Evolutionary conservation across 78 protist species (phyloP), one percentile per base, ranked within the genome.

Genomic region (Polysphondylium violaceum): DNA sequence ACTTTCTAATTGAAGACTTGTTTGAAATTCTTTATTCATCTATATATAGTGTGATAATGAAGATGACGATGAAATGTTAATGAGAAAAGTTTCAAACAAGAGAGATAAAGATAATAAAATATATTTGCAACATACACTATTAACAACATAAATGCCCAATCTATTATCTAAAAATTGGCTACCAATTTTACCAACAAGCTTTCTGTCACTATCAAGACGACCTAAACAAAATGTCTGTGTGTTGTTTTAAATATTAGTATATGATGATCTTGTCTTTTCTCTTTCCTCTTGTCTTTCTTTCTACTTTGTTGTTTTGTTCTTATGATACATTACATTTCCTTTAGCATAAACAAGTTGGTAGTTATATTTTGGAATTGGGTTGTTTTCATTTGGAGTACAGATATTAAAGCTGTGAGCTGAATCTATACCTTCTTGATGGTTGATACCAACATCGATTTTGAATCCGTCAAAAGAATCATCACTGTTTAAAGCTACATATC

Each of bases 401-500:
- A 33, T 44, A 50, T 72, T 44, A n/a, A 72, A 51, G n/a, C 19
- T 5, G 55, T 72, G 78, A 3, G 31, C 3, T 0, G 14, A 21
- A 3, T 44, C 40, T 33, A 50, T 50, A 25, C 4, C 14, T 50
- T 53, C 58, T 31, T 59, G 19, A 33, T 23, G 23, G 23, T 33
- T 44, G 9, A 44, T 33, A 8, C 29, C 25, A 2, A 72, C 6
- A n/a, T 51, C 78, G 19, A 50, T 6, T 35, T 40, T 72, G 11
- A 14, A 17, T 50, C 78, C 78, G 2, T 72, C 78, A 51, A 50
- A 72, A 36, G 55, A 33, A 50, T 72, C 78, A 50, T 72, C 78
- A 51, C 29, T 31, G 6, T 50, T 25, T 17, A 51, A 31, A 50
- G 38, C 78, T 72, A 51, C 0, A 65, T 6, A 4, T 19, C 16